phyloP scores from a whole-genome alignment of 768 basidiomycete genomes.

The Rhodosporidiobolus sp. region DNA sequence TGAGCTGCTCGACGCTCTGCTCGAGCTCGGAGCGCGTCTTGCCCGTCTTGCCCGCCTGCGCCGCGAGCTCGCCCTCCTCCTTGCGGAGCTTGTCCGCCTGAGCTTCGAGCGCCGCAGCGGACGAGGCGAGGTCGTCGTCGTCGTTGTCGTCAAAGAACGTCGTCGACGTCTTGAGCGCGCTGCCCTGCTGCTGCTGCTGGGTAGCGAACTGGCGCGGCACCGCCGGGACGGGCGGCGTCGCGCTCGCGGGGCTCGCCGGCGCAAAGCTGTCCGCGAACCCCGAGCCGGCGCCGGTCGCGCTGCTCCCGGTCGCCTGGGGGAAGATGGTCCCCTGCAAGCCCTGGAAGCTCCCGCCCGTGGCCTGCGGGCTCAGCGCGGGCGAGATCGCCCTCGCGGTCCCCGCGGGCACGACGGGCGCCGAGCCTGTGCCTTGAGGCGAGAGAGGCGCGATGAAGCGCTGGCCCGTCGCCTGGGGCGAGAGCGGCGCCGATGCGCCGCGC shows the following conservation, averaged over 20 bases:
- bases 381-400: conserved; percentile 11
- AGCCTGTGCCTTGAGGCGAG: conserved; percentile 26
- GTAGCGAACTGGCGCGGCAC: neutral
- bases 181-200: conserved; percentile 1
- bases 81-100: conserved; percentile 84
- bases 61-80: conserved; percentile 56
- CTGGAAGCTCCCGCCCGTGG: conserved; percentile 11
- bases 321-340: conserved; percentile 30
- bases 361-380: conserved; percentile 6
- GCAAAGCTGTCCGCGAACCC: conserved; percentile 25
- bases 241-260: neutral
- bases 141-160: conserved; percentile 41
- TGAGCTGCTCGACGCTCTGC: conserved; percentile 62
- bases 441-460: neutral
- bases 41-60: conserved; percentile 65
- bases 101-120: neutral
- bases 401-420: neutral
- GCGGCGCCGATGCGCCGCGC: neutral
- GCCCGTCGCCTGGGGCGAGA: conserved; percentile 10
- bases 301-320: conserved; percentile 31
- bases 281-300: conserved; percentile 6
- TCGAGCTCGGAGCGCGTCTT: conserved; percentile 66
- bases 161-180: neutral
- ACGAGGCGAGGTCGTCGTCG: conserved; percentile 21
- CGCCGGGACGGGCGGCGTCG: neutral